Evolutionary conservation across 1,284 basidiomycete species (phyloP).

Genomic region (Sanghuangporus weigelae): DNA sequence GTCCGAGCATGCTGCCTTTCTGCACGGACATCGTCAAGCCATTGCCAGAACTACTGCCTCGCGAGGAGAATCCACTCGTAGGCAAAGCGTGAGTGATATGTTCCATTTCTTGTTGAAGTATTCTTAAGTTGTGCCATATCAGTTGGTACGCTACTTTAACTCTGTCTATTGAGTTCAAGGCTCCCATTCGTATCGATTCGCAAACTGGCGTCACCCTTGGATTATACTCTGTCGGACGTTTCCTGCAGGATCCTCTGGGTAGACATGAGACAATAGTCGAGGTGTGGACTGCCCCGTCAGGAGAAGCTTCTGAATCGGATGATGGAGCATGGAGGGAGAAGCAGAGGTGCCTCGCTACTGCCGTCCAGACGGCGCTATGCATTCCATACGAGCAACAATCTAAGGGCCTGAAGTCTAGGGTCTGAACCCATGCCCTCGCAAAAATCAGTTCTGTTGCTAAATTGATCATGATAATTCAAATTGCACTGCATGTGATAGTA

Average conservation of each 20-base stretch:
- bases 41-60: slow-evolving; percentile 39
- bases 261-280: slow-evolving; percentile 19
- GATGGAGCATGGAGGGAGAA: slow-evolving; percentile 43
- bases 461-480: no score
- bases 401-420: not conserved
- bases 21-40: slow-evolving; percentile 47
- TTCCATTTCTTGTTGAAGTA: not conserved
- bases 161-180: slow-evolving; percentile 54
- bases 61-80: slow-evolving; percentile 18
- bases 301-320: slow-evolving; percentile 22
- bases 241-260: slow-evolving; percentile 17
- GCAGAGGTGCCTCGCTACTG: slow-evolving; percentile 55
- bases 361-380: slow-evolving; percentile 51
- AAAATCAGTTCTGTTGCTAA: no score
- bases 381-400: slow-evolving; percentile 28
- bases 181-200: slow-evolving; percentile 25
- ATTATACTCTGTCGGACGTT: slow-evolving; percentile 4
- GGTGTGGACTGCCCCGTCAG: slow-evolving; percentile 32
- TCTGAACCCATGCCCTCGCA: not conserved
- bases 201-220: slow-evolving; percentile 1
- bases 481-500: no score
- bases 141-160: slow-evolving; percentile 61
- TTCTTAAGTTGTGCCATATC: not conserved
- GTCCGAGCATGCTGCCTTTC: slow-evolving; percentile 43
- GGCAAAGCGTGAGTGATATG: slow-evolving; percentile 6